Evolutionary conservation across 495 filamentous ascomycete species (phyloP), one percentile per base, ranked within the genome.

Genomic region (Penicillium ochrochloron): DNA sequence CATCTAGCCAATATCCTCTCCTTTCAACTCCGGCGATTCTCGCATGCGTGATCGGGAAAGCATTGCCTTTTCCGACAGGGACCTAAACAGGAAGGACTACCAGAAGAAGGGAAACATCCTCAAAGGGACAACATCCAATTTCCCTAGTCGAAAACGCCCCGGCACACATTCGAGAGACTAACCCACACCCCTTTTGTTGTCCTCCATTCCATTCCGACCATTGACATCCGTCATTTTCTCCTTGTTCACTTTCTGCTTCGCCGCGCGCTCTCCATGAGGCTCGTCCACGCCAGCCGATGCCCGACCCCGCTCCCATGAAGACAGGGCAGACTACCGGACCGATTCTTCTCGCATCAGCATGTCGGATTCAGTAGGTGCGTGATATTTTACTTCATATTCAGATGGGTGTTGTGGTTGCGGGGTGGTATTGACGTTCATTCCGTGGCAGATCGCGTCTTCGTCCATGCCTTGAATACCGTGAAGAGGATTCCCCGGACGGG

Each of bases 401-500:
- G 25, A 27, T 27, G 25, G 25, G 11, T 35, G 14, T 37, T 5
- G 50, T 33, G 60, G 7, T 62, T 35, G 51, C 14, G 23, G 9
- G 5, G 1, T 29, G 17, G 25, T 44, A 53, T 53, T 46, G 23
- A 34, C 50, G 34, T 39, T 57, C 7, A 33, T 15, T 35, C 5
- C 35, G 17, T 25, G 19, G 12, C 44, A 97, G 95, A 99, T 81
- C 88, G 95, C 72, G 95, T 99, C 75, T 99, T 99, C 80, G 93
- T 94, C 76, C 94, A 99, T 86, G 95, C 95, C 62, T 88, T 99
- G 73, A 97, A 96, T 78, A 98, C 94, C 31, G 95, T 98, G 66
- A 97, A 97, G 78, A 95, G 95, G 70, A 97, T 99, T 62, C 92
- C 92, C 68, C 93, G 93, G 70, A 96, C 93, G 15, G 94, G 95